Conservation (phyloP, 352 stramenopile species). For the Saprolegnia parasitica region DNA sequence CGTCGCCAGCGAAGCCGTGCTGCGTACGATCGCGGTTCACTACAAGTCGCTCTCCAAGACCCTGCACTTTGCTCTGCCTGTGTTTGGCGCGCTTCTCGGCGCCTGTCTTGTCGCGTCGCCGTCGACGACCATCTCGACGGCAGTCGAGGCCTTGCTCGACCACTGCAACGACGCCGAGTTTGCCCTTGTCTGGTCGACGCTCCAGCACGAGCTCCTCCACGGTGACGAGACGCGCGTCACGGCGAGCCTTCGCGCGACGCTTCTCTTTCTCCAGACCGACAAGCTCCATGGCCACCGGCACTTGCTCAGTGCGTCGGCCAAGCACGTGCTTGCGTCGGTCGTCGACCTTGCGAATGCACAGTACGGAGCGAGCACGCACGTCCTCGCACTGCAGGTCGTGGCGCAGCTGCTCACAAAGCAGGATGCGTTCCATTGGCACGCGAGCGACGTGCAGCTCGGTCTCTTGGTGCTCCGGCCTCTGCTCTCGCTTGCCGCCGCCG, state of each 20-base stretch:
- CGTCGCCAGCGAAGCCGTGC: conserved; percentile 30
- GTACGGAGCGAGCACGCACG: not conserved
- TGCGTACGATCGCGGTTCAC: conserved; percentile 44
- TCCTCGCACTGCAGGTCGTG: conserved; percentile 44
- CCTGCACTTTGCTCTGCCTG: conserved; percentile 44
- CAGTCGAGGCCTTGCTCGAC: conserved; percentile 44
- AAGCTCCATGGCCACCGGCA: conserved; percentile 21
- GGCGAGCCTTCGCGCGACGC: conserved; percentile 47
- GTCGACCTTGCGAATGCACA: conserved; percentile 4
- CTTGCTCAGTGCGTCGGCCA: not conserved
- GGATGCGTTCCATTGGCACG: conserved; percentile 77
- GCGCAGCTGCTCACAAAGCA: conserved; percentile 68
- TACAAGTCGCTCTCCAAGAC: conserved; percentile 43
- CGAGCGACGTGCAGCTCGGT: conserved; percentile 58
- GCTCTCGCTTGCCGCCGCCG: conserved; percentile 31
- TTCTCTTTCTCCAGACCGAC: conserved; percentile 52
- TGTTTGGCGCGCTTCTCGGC: conserved; percentile 57
- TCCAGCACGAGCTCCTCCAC: conserved; percentile 49
- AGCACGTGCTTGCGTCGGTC: not conserved
- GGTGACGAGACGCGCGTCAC: conserved; percentile 42
- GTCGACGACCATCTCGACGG: conserved; percentile 11
- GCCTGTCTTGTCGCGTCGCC: conserved; percentile 33
- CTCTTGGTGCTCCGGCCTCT: conserved; percentile 67
- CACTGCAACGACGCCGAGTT: conserved; percentile 72
- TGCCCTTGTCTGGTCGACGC: conserved; percentile 49